Percentiles rank a stretch among this genome's conserved stretches.
Evolutionary conservation across 345 rosid genomes (phyloP).

Genomic region (Streptanthus diversifolius): DNA sequence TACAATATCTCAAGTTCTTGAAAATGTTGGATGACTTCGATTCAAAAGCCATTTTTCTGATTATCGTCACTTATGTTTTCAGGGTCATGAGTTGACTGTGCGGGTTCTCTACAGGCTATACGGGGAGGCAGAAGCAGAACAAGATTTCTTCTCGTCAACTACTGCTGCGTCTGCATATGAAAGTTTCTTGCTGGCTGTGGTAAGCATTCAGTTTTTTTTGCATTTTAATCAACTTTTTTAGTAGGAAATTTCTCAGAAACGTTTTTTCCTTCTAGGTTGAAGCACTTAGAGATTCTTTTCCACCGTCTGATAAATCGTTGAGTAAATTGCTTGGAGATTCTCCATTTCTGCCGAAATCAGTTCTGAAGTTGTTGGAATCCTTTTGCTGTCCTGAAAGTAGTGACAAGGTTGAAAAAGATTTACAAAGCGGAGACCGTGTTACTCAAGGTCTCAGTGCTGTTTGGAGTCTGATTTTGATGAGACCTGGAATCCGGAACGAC

Average conservation of each 20-base stretch:
- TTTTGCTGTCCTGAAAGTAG: conserved; percentile 70
- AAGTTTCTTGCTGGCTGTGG: conserved; percentile 73
- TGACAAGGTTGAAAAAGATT: conserved; percentile 59
- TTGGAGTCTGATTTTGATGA: conserved; percentile 80
- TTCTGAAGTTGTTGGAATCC: conserved; percentile 72
- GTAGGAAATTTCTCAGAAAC: conserved; percentile 6
- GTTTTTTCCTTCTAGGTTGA: conserved; percentile 62
- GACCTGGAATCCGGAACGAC: conserved; percentile 79
- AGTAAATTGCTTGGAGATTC: conserved; percentile 90
- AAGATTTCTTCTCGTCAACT: conserved; percentile 87
- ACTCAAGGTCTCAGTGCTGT: conserved; percentile 96
- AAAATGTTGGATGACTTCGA: conserved; percentile 3
- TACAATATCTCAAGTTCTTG: background rate
- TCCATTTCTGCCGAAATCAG: conserved; percentile 80
- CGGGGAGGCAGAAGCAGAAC: conserved; percentile 96
- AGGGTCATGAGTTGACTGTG: conserved; percentile 99
- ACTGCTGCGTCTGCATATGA: conserved; percentile 89
- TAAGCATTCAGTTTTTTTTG: conserved; percentile 38
- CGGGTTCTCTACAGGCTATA: conserved; percentile 90
- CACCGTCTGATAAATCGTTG: conserved; percentile 96
- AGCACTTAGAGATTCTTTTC: conserved; percentile 88
- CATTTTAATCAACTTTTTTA: conserved; percentile 6
- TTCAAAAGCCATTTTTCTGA: background rate
- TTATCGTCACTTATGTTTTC: conserved; percentile 39
- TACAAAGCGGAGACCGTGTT: conserved; percentile 83